Evolutionary conservation across 2,329 filamentous ascomycete species (phyloP).

Genomic region (Diaporthe aspalathi): DNA sequence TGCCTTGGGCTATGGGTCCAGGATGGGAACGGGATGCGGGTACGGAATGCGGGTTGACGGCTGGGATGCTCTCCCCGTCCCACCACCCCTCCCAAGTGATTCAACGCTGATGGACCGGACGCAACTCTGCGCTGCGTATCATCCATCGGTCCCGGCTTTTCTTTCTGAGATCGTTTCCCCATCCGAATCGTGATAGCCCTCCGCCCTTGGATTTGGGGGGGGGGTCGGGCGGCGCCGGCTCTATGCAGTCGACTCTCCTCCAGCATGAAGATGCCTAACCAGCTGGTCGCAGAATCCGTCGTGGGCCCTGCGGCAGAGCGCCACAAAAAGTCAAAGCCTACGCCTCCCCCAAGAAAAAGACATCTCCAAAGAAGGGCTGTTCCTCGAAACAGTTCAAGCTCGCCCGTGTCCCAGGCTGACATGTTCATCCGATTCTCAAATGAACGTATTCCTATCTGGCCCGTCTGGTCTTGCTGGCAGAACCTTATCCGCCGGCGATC

Average conservation of each 20-base stretch:
- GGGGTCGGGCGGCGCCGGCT: too few relatives aligned
- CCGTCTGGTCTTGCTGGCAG: slow-evolving; percentile 19
- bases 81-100: slow-evolving; percentile 2
- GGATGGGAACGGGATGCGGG: slow-evolving; percentile 8
- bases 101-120: slow-evolving; percentile 18
- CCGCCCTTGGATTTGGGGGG: not conserved
- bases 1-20: slow-evolving; percentile 1
- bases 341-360: not conserved
- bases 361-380: not conserved
- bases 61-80: slow-evolving; percentile 8
- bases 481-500: slow-evolving; percentile 30
- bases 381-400: not conserved
- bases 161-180: slow-evolving; percentile 15
- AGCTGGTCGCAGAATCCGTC: not conserved
- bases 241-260: not conserved
- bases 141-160: slow-evolving; percentile 28
- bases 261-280: not conserved
- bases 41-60: slow-evolving; percentile 20
- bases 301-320: not conserved
- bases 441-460: slow-evolving; percentile 14
- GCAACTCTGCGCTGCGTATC: slow-evolving; percentile 26
- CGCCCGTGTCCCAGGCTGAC: not conserved
- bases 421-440: slow-evolving; percentile 28
- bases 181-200: slow-evolving; percentile 11
- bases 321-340: not conserved